Conservation (phyloP, 495 filamentous ascomycete genomes). For the Penicillium fimorum region DNA sequence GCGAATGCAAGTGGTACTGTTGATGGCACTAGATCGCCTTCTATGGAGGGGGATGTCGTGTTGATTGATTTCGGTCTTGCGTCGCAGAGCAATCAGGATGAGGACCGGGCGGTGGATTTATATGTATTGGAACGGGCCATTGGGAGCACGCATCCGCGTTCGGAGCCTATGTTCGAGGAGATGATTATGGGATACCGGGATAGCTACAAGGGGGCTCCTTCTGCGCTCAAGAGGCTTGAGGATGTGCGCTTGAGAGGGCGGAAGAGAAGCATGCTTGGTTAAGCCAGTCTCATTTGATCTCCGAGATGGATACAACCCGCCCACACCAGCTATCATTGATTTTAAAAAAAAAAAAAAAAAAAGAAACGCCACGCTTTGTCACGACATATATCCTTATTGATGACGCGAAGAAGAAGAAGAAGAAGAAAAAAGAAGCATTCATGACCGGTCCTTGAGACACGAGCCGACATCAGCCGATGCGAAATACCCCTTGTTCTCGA, state of each 20-base stretch:
- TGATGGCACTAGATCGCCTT: conserved; percentile 29
- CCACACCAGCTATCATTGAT: conserved; percentile 12
- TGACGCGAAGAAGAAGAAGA: background rate
- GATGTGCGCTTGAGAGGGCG: conserved; percentile 95
- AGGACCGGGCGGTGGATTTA: conserved; percentile 93
- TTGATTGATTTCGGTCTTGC: conserved; percentile 96
- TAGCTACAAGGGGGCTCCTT: conserved; percentile 55
- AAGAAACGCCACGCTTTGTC: conserved; percentile 41
- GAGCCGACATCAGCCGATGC: conserved; percentile 69
- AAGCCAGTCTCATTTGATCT: conserved; percentile 16
- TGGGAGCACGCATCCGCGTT: conserved; percentile 86
- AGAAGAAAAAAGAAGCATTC: conserved; percentile 4
- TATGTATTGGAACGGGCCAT: conserved; percentile 98
- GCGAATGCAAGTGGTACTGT: conserved; percentile 30
- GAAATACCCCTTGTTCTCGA: conserved; percentile 98
- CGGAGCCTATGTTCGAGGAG: conserved; percentile 71
- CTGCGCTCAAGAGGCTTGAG: conserved; percentile 74
- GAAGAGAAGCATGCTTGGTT: conserved; percentile 97
- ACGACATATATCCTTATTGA: conserved; percentile 7
- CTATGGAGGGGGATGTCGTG: conserved; percentile 69
- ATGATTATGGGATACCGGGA: conserved; percentile 61
- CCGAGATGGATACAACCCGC: conserved; percentile 1
- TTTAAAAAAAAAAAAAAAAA: conserved; percentile 9
- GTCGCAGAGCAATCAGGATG: conserved; percentile 74
- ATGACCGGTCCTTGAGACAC: conserved; percentile 35